Conservation (phyloP, 495 filamentous ascomycete genomes). For the Podospora pseudoanserina region DNA sequence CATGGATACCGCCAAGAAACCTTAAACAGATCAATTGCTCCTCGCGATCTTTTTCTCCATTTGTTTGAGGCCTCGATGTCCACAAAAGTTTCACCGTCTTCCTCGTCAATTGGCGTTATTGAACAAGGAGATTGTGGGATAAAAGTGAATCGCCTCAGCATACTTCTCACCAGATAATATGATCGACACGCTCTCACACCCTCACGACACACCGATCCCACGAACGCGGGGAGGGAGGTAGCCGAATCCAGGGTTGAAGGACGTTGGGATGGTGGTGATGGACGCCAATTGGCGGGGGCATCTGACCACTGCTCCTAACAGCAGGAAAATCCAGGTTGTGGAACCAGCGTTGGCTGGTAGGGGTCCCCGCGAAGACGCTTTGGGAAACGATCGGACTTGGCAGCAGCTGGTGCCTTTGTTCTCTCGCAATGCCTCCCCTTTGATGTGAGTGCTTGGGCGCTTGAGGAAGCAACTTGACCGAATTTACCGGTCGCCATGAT, state of each 20-base stretch:
- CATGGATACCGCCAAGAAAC: background rate
- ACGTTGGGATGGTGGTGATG: background rate
- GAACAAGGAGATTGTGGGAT: background rate
- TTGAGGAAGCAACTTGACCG: background rate
- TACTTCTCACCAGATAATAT: background rate
- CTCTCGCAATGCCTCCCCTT: background rate
- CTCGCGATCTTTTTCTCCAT: background rate
- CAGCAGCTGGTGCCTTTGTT: constrained; percentile 1
- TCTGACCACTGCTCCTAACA: background rate
- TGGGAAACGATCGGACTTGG: constrained; percentile 9
- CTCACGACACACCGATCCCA: background rate
- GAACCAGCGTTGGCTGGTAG: background rate
- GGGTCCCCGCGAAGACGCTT: constrained; percentile 1
- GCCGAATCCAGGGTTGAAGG: background rate
- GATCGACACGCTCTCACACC: background rate
- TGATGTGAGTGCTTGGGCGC: background rate
- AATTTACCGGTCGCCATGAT: background rate
- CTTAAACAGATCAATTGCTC: constrained; percentile 4
- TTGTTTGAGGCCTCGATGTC: background rate
- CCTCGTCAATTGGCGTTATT: background rate
- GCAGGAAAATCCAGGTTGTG: background rate
- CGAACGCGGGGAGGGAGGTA: background rate
- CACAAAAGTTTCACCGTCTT: background rate
- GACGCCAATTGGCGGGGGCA: background rate
- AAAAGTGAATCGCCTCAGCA: background rate